Evolutionary conservation across 768 basidiomycete genomes (phyloP).

Genomic region (Boletus sensibilis): DNA sequence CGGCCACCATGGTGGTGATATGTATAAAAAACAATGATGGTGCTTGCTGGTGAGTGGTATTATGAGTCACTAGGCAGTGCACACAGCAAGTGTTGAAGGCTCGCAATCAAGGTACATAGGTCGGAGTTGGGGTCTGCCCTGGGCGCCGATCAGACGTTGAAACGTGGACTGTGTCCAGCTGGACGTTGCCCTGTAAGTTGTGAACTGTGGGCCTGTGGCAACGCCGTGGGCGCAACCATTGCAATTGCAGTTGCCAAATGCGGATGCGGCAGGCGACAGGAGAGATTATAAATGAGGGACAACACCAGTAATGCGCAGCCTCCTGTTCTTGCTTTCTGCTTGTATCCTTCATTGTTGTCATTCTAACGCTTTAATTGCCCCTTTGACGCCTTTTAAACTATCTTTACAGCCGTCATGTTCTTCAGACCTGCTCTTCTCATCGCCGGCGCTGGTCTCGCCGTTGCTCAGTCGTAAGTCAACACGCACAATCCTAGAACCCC

Average conservation of each 20-base stretch:
- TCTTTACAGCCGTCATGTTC: slow-evolving; percentile 23
- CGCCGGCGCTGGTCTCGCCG: slow-evolving; percentile 35
- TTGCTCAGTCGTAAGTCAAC: slow-evolving; percentile 45
- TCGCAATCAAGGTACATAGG: no score
- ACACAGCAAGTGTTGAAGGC: not conserved
- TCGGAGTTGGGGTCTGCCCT: no score
- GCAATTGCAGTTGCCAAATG: not conserved
- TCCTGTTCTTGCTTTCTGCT: not conserved
- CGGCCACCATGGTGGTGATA: not conserved
- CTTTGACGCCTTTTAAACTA: not conserved
- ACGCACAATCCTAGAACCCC: not conserved
- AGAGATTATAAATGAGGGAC: slow-evolving; percentile 17
- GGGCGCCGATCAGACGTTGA: no score
- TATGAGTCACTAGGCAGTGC: not conserved
- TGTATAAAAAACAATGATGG: not conserved
- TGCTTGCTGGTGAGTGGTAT: not conserved
- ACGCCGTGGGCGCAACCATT: not conserved
- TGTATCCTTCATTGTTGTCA: not conserved
- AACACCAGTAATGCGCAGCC: slow-evolving; percentile 9
- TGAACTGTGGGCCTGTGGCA: not conserved
- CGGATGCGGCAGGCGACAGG: not conserved
- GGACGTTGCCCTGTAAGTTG: no score
- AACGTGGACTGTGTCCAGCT: no score
- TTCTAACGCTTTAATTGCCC: not conserved
- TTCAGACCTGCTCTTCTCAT: slow-evolving; percentile 26